Percentiles rank a stretch among this genome's conserved stretches.
These are phyloP conservation scores for Dryas alaskensis DNA, from an alignment of 306 rosid species.

Conservation along the genomic window DNA sequence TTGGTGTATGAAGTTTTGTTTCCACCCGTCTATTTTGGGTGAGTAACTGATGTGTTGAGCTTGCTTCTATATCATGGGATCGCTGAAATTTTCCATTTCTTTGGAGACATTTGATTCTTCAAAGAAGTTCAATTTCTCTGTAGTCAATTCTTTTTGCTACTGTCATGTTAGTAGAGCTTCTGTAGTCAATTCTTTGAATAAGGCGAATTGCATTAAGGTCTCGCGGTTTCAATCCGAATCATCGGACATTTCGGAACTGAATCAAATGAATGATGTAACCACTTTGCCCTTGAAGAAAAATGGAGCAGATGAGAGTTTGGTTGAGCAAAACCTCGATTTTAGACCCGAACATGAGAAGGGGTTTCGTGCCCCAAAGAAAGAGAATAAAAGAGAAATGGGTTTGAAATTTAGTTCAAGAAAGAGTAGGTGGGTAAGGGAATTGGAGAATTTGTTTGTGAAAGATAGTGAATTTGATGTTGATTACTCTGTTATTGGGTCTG, in stretches of 20 bases:
- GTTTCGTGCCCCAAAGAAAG: constrained; percentile 26
- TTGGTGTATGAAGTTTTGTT: neutral
- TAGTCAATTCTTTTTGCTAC: constrained; percentile 21
- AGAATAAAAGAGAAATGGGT: constrained; percentile 27
- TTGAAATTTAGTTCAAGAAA: constrained; percentile 29
- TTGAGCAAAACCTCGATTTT: constrained; percentile 26
- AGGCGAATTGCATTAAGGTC: constrained; percentile 34
- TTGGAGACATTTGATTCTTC: constrained; percentile 50
- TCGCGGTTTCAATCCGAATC: constrained; percentile 34
- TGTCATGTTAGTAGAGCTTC: constrained; percentile 36
- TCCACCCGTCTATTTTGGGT: neutral
- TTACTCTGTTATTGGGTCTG: constrained; percentile 45
- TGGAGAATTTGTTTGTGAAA: constrained; percentile 38
- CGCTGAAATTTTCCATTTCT: constrained; percentile 46
- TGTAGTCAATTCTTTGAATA: constrained; percentile 32
- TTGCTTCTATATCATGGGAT: constrained; percentile 49
- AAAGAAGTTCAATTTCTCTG: constrained; percentile 29
- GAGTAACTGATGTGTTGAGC: constrained; percentile 2
- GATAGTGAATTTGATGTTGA: constrained; percentile 57
- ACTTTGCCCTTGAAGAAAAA: constrained; percentile 8
- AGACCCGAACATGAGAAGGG: constrained; percentile 31
- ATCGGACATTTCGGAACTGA: constrained; percentile 21
- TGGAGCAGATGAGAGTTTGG: constrained; percentile 10
- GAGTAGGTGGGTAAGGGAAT: constrained; percentile 28
- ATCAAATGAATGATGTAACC: constrained; percentile 13